Conservation (phyloP, 148 eudicot species). For the Nepenthes mirabilis region DNA sequence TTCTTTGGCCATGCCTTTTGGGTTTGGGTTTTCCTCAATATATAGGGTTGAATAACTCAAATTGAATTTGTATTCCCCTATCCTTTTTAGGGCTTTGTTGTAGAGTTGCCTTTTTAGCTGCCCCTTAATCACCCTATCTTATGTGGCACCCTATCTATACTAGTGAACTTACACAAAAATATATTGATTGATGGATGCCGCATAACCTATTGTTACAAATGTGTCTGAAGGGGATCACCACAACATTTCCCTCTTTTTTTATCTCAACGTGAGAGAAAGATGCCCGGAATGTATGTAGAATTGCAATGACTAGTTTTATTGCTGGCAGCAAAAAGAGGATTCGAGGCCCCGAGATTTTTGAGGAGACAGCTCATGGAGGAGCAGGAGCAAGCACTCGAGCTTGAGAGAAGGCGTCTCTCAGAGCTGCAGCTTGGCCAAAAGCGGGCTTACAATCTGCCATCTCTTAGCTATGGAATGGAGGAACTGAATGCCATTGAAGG, state of each 20-base stretch:
- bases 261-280: background rate
- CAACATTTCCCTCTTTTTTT: background rate
- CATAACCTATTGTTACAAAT: too few relatives aligned
- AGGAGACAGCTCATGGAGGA: constrained; percentile 28
- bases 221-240: too few relatives aligned
- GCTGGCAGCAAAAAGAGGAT: constrained; percentile 20
- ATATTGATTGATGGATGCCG: too few relatives aligned
- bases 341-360: constrained; percentile 32
- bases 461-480: constrained; percentile 15
- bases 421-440: constrained; percentile 20
- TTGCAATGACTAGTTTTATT: background rate
- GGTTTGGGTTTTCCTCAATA: too few relatives aligned
- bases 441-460: constrained; percentile 8
- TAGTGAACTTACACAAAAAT: too few relatives aligned
- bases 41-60: too few relatives aligned
- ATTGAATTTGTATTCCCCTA: too few relatives aligned
- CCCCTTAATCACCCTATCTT: too few relatives aligned
- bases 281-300: background rate
- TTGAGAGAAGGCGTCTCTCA: constrained; percentile 18
- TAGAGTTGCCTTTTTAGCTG: too few relatives aligned
- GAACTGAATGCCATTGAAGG: constrained; percentile 19
- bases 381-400: constrained; percentile 17
- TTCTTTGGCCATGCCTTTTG: too few relatives aligned
- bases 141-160: too few relatives aligned
- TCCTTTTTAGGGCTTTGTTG: too few relatives aligned